Percentiles rank a stretch among this genome's conserved stretches.
These are phyloP conservation scores for Chernovozyma sophiae-reginae DNA, from an alignment of 1,139 yeast species.

Conservation along the genomic window DNA sequence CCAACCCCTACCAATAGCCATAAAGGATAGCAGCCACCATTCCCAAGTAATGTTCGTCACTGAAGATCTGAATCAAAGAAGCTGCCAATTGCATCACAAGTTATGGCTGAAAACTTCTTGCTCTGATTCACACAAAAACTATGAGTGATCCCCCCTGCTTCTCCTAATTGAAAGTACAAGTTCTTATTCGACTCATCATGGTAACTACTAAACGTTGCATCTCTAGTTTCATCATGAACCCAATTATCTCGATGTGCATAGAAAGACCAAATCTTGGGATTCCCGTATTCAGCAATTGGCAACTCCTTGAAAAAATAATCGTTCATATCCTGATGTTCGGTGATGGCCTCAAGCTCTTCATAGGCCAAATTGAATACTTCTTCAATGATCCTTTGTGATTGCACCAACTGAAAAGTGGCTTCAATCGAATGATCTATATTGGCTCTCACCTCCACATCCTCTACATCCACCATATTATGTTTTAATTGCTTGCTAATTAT, in stretches of 20 bases:
- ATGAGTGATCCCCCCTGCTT: slow-evolving; percentile 39
- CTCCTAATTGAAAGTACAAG: slow-evolving; percentile 29
- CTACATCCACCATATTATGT: not conserved
- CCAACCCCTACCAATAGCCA: no score
- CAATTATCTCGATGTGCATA: slow-evolving; percentile 60
- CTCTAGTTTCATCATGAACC: slow-evolving; percentile 50
- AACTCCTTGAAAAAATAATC: slow-evolving; percentile 44
- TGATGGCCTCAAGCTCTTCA: slow-evolving; percentile 53
- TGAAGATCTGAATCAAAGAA: slow-evolving; percentile 2
- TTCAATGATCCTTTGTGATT: slow-evolving; percentile 36
- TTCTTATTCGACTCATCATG: slow-evolving; percentile 22
- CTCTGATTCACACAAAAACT: slow-evolving; percentile 57
- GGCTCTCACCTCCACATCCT: slow-evolving; percentile 2
- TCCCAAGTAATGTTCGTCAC: not conserved
- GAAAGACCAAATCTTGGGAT: slow-evolving; percentile 47
- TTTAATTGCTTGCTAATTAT: not conserved
- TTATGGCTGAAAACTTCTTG: slow-evolving; percentile 45
- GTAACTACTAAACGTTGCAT: slow-evolving; percentile 35
- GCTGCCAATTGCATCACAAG: slow-evolving; percentile 18
- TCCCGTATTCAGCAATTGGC: slow-evolving; percentile 9
- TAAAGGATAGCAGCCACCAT: no score
- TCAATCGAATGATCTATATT: slow-evolving; percentile 35
- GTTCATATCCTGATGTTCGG: slow-evolving; percentile 37
- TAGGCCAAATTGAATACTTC: slow-evolving; percentile 55
- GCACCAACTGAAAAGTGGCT: slow-evolving; percentile 41